Percentiles rank a stretch among this genome's conserved stretches.
phyloP scores from a whole-genome alignment of 306 rosid species.

The Canavalia gladiata region DNA sequence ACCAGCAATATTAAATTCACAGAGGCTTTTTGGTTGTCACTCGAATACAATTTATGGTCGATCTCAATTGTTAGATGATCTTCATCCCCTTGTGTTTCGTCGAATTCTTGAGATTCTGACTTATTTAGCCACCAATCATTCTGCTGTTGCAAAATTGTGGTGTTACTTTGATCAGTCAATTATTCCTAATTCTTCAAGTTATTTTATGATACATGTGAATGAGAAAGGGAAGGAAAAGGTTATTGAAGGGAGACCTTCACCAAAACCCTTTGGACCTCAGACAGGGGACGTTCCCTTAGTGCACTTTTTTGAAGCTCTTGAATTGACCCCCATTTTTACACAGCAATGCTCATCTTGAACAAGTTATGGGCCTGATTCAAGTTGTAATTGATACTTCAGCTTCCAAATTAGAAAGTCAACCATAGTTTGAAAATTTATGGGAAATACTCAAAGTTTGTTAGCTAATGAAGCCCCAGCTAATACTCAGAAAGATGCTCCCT shows the following conservation, averaged over 20 bases:
- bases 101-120: conserved; percentile 89
- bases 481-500: conserved; percentile 58
- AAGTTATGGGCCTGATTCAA: conserved; percentile 92
- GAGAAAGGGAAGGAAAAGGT: conserved; percentile 95
- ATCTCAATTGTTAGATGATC: conserved; percentile 89
- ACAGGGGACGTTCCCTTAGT: conserved; percentile 72
- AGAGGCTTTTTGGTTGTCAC: conserved; percentile 95
- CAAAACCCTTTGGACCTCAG: conserved; percentile 35
- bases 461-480: conserved; percentile 64
- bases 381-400: conserved; percentile 80
- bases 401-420: conserved; percentile 73
- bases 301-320: conserved; percentile 82
- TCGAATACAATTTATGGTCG: conserved; percentile 93
- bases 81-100: conserved; percentile 40
- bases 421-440: conserved; percentile 63
- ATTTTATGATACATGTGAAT: conserved; percentile 58
- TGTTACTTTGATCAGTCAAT: conserved; percentile 72
- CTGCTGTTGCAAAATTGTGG: conserved; percentile 87
- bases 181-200: conserved; percentile 63
- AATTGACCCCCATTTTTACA: conserved; percentile 83
- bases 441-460: conserved; percentile 56
- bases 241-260: not conserved
- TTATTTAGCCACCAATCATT: conserved; percentile 87
- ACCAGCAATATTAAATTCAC: conserved; percentile 42
- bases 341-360: conserved; percentile 94